Conservation (phyloP, 129 eudicot species). For the Chrysanthemum lavandulifolium region DNA sequence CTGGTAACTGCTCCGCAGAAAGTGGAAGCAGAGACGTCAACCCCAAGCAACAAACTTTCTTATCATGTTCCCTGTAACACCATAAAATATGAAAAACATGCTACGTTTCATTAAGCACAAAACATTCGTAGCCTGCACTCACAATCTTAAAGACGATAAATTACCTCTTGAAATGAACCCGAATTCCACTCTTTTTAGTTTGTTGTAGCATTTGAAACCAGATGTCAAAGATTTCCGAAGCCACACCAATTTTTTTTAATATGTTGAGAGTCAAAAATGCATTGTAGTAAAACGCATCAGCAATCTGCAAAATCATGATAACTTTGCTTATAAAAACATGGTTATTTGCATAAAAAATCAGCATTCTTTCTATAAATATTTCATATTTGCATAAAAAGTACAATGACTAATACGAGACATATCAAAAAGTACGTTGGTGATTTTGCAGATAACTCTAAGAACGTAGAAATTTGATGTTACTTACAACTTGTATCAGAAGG, state of each 20-base stretch:
- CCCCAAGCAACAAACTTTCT: slow-evolving; percentile 90
- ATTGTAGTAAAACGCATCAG: slow-evolving; percentile 86
- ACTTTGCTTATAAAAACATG: not conserved
- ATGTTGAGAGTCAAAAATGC: slow-evolving; percentile 61
- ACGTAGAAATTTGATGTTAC: slow-evolving; percentile 19
- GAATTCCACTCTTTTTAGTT: slow-evolving; percentile 71
- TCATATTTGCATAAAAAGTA: not conserved
- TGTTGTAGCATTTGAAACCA: slow-evolving; percentile 98
- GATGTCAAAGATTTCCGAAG: slow-evolving; percentile 77
- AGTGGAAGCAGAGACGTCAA: slow-evolving; percentile 77
- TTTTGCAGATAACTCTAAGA: not conserved
- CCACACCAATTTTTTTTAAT: slow-evolving; percentile 82
- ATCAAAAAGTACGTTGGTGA: not conserved
- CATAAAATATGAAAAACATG: not conserved
- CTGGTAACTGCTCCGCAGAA: slow-evolving; percentile 73
- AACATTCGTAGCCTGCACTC: too few species aligned
- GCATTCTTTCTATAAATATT: too few species aligned
- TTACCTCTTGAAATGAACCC: slow-evolving; percentile 82
- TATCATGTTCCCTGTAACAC: slow-evolving; percentile 66
- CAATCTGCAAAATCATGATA: slow-evolving; percentile 52
- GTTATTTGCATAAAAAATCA: too few species aligned
- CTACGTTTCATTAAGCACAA: too few species aligned
- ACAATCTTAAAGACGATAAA: not conserved
- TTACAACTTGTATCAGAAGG: slow-evolving; percentile 86
- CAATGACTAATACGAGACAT: not conserved